Evolutionary conservation across 1,139 yeast species (phyloP).

Genomic region (Hyphopichia wangnamkhiaoensis): DNA sequence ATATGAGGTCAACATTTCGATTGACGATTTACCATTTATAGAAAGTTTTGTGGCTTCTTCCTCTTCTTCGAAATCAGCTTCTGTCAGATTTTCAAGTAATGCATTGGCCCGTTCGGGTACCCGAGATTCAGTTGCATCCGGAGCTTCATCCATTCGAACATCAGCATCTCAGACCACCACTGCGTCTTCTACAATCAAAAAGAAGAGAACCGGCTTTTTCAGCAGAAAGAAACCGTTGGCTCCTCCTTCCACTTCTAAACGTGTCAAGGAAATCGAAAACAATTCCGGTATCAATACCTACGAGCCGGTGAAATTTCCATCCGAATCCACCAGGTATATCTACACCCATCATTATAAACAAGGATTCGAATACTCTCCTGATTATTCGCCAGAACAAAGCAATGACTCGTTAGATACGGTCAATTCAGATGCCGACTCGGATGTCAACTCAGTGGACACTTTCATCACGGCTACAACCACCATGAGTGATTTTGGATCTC

Average conservation of each 20-base stretch:
- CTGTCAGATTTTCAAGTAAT: slow-evolving; percentile 11
- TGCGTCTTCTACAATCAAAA: slow-evolving; percentile 16
- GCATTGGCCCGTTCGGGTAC: slow-evolving; percentile 30
- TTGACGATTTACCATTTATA: slow-evolving; percentile 31
- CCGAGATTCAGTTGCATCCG: slow-evolving; percentile 29
- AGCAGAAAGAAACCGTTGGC: slow-evolving; percentile 11
- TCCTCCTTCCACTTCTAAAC: slow-evolving; percentile 19
- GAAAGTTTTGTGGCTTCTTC: slow-evolving; percentile 38
- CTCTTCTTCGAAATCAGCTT: slow-evolving; percentile 19
- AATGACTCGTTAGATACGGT: slow-evolving; percentile 10
- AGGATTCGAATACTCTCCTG: slow-evolving; percentile 25
- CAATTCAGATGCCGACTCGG: slow-evolving; percentile 11
- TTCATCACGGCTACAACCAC: slow-evolving; percentile 42
- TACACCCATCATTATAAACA: slow-evolving; percentile 25
- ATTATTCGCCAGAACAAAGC: slow-evolving; percentile 18
- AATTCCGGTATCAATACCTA: slow-evolving; percentile 28
- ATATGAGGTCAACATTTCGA: slow-evolving; percentile 32
- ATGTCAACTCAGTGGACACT: slow-evolving; percentile 30
- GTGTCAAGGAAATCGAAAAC: slow-evolving; percentile 31
- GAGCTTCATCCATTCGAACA: slow-evolving; percentile 25
- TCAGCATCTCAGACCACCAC: neutral
- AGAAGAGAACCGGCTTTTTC: slow-evolving; percentile 21
- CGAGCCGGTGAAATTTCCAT: slow-evolving; percentile 24
- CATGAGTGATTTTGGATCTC: slow-evolving; percentile 9
- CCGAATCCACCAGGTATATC: slow-evolving; percentile 22